Evolutionary conservation across 306 rosid species (phyloP).

Genomic region (Trifolium subterraneum): DNA sequence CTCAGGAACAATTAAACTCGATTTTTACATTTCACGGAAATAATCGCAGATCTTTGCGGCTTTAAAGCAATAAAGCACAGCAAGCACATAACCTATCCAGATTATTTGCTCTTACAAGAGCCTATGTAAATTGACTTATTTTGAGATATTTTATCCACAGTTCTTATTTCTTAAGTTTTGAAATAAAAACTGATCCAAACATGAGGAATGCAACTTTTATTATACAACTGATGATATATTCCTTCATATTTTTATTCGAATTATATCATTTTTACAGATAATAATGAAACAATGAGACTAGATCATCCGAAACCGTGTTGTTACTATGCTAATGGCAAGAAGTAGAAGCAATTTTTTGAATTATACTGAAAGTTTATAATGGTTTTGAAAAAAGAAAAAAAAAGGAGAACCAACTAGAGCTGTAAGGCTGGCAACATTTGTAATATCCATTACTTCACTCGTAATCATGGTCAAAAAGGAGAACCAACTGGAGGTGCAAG

Average conservation of each 20-base stretch:
- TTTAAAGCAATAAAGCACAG: not conserved
- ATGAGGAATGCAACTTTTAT: not conserved
- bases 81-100: not conserved
- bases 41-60: not conserved
- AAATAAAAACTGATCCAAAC: not conserved
- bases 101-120: not conserved
- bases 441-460: slow-evolving; percentile 26
- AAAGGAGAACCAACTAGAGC: slow-evolving; percentile 7
- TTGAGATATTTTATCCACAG: not conserved
- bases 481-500: slow-evolving; percentile 78
- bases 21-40: not conserved
- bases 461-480: slow-evolving; percentile 50
- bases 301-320: not conserved
- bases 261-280: slow-evolving; percentile 9
- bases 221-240: slow-evolving; percentile 7
- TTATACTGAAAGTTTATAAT: slow-evolving; percentile 8
- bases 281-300: slow-evolving; percentile 18
- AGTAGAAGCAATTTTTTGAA: slow-evolving; percentile 3
- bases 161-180: not conserved
- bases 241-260: not conserved
- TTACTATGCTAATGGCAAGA: slow-evolving; percentile 7
- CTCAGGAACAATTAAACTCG: not conserved
- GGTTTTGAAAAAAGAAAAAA: not conserved
- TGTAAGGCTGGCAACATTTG: slow-evolving; percentile 18
- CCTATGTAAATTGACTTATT: not conserved